Evolutionary conservation across 495 filamentous ascomycete species (phyloP), one percentile per base, ranked within the genome.

Genomic region (Aspergillus nanangensis): DNA sequence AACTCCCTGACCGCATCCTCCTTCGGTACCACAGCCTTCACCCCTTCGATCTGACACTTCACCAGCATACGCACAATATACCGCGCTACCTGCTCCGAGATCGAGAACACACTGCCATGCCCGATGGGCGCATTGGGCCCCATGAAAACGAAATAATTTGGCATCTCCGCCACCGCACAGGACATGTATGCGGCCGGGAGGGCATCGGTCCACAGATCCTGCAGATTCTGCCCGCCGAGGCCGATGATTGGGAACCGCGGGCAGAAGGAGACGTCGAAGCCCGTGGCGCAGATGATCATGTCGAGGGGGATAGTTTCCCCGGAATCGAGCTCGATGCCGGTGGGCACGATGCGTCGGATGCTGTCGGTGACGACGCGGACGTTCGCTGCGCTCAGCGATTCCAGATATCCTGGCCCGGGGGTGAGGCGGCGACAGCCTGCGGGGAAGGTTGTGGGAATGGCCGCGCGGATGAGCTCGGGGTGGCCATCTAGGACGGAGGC

Each of bases 61-160:
- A 56, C 41, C 45, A 78, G 67, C 8, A 62, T 41, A 1, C 58
- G 42, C 1, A 65, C 52, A 19, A 79, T 67, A 62, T 76, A 77
- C 44, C 62, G 56, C 3, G 70, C 64, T 39, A 71, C 65, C 53
- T 71, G 67, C 51, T 78, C 74, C 36, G 53, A 62, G 2, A 72
- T 55, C 0, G 70, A 70, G 44, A 79, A 69, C 4, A 63, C 36
- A 9, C 53, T 56, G 2, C 64, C 66, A 33, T 71, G 66, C 1
- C 58, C 64, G 22, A 67, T 52, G 3, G 70, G 58, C 31, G 55
- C 60, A 42, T 63, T 62, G 3, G 60, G 62, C 4, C 65, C 67
- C 10, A 68, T 31, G 39, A 71, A 54, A n/a, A 74, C 66, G 57
- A 80, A 78, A 48, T 76, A 74, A 46, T 80, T 81, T 2, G 77